Evolutionary conservation across 2,329 filamentous ascomycete species (phyloP).

Genomic region (Aspergillus sp.): DNA sequence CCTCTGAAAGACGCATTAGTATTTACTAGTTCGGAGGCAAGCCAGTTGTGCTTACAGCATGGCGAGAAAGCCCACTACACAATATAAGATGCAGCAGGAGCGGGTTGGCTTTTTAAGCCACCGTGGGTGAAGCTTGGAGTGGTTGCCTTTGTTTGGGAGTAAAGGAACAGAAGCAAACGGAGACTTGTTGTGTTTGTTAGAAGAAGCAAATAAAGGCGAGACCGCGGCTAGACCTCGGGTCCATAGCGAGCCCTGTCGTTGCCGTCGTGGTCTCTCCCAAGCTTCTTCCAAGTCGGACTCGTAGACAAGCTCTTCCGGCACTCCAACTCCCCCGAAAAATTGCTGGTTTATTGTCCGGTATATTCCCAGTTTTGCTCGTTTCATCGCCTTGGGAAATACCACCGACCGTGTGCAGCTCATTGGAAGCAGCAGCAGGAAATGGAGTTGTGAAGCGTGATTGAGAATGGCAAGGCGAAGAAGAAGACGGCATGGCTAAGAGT

Average conservation of each 20-base stretch:
- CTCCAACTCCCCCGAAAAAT: neutral
- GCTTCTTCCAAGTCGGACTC: constrained; percentile 1
- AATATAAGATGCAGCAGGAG: constrained; percentile 19
- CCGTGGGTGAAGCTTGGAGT: constrained; percentile 9
- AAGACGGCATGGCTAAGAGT: constrained; percentile 7
- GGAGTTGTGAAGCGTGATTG: neutral
- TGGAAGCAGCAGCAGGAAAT: neutral
- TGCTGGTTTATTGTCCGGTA: neutral
- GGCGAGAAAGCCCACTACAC: constrained; percentile 26
- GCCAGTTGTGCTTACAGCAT: constrained; percentile 32
- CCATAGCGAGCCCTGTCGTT: constrained; percentile 7
- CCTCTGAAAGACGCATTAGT: constrained; percentile 30
- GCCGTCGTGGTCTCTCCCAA: neutral
- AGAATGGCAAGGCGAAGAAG: neutral
- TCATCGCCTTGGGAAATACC: constrained; percentile 2
- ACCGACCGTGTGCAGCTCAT: too few species aligned
- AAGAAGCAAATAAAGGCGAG: constrained; percentile 10
- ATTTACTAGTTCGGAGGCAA: neutral
- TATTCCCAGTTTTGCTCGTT: neutral
- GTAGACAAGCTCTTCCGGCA: neutral
- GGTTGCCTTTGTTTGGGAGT: constrained; percentile 6
- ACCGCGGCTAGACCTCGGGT: constrained; percentile 11
- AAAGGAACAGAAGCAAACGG: constrained; percentile 11
- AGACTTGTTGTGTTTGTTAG: neutral
- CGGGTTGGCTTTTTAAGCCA: constrained; percentile 17